Evolutionary conservation across 306 rosid species (phyloP).

Genomic region (Citrullus colocynthis): DNA sequence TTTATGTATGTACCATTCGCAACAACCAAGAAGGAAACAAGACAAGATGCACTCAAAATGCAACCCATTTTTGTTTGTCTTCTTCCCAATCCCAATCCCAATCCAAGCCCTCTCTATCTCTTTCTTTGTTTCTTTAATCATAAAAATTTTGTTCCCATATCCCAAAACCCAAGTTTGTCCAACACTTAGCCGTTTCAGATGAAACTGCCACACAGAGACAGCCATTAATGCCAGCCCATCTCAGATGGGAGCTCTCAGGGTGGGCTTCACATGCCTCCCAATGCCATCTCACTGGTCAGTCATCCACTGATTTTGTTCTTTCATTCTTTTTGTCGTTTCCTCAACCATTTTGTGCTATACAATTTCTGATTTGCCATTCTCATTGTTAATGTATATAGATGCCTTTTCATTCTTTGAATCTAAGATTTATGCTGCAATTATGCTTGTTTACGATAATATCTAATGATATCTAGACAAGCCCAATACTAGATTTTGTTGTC

Average conservation of each 20-base stretch:
- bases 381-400: background rate
- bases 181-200: background rate
- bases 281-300: background rate
- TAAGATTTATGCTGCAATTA: background rate
- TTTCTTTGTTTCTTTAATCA: background rate
- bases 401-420: background rate
- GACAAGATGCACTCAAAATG: background rate
- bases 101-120: too few relatives aligned
- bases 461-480: background rate
- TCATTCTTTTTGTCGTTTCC: conserved; percentile 1
- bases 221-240: background rate
- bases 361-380: background rate
- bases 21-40: background rate
- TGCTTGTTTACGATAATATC: background rate
- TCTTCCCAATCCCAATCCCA: background rate
- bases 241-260: background rate
- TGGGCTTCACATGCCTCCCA: conserved; percentile 5
- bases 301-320: background rate
- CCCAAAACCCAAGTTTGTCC: background rate
- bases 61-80: conserved; percentile 2
- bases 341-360: background rate
- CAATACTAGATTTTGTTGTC: background rate
- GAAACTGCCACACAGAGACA: background rate
- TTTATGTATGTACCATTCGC: background rate
- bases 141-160: background rate